A percentile compares a stretch with the other conserved stretches of the same genome.
Evolutionary conservation across 805 yeast species (phyloP).

Genomic region (Metschnikowia vanudenii): DNA sequence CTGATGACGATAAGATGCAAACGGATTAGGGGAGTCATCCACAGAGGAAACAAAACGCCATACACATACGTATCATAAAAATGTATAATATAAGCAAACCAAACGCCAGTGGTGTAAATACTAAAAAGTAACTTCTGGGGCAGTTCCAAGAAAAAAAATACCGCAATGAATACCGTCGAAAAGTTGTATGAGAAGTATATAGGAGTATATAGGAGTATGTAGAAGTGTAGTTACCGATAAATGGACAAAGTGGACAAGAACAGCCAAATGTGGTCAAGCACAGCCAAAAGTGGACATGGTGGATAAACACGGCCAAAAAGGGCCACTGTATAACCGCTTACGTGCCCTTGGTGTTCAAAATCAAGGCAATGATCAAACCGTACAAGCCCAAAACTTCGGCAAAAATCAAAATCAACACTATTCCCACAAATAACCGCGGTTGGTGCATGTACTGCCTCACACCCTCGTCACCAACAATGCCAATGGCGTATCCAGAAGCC

Average conservation of each 20-base stretch:
- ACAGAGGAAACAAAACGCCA: background rate
- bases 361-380: slow-evolving; percentile 94
- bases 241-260: no score
- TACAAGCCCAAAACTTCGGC: slow-evolving; percentile 88
- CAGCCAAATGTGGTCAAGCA: no score
- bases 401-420: slow-evolving; percentile 83
- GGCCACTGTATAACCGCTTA: no score
- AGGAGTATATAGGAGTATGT: slow-evolving; percentile 1
- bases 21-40: slow-evolving; percentile 20
- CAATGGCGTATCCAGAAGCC: slow-evolving; percentile 95
- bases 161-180: no score
- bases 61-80: background rate
- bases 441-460: slow-evolving; percentile 86
- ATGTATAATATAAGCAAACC: background rate
- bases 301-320: no score
- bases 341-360: slow-evolving; percentile 80
- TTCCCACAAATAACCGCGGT: slow-evolving; percentile 85
- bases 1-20: slow-evolving; percentile 39
- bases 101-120: slow-evolving; percentile 1
- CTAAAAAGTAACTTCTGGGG: slow-evolving; percentile 2
- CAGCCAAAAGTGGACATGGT: no score
- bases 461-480: slow-evolving; percentile 92
- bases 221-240: background rate
- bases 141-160: no score
- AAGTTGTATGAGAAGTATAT: background rate